These are phyloP conservation scores for Camellia oleifera DNA, from an alignment of 179 eudicot genomes.

Conservation along the genomic window DNA sequence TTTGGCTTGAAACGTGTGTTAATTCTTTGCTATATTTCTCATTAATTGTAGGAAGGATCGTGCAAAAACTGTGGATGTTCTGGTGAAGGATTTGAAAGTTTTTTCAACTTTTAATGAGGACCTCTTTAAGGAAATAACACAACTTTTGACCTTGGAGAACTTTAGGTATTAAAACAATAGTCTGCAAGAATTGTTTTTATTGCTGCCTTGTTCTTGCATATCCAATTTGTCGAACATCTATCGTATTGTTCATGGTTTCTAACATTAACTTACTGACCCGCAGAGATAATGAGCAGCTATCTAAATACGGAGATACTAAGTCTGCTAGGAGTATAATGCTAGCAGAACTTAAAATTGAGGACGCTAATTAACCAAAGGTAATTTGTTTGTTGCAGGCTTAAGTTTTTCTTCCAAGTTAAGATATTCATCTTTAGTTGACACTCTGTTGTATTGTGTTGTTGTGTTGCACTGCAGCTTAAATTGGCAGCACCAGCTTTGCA, in stretches of 20 bases:
- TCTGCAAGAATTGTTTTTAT: background rate
- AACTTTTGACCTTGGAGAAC: slow-evolving; percentile 57
- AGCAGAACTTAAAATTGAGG: slow-evolving; percentile 26
- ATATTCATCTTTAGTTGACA: background rate
- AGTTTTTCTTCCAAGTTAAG: background rate
- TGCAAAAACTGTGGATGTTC: slow-evolving; percentile 67
- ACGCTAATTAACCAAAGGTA: slow-evolving; percentile 28
- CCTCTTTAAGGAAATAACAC: slow-evolving; percentile 68
- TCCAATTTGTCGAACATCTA: no score
- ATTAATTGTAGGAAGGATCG: slow-evolving; percentile 50
- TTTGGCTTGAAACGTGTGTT: background rate
- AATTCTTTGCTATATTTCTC: background rate
- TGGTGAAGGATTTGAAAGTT: slow-evolving; percentile 67
- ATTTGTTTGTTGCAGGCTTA: background rate
- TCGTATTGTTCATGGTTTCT: no score
- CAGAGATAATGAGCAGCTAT: slow-evolving; percentile 42
- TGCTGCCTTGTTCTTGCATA: background rate
- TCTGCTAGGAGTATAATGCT: slow-evolving; percentile 40
- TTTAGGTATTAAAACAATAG: slow-evolving; percentile 42
- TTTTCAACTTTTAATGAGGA: slow-evolving; percentile 71
- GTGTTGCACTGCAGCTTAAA: slow-evolving; percentile 43
- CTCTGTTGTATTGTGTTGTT: background rate
- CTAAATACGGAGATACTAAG: slow-evolving; percentile 44
- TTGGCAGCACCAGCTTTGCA: slow-evolving; percentile 66
- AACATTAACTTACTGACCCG: background rate